These are phyloP conservation scores for Beauveria scarabaeidicola DNA, from an alignment of 2,329 filamentous ascomycete genomes.

Conservation along the genomic window DNA sequence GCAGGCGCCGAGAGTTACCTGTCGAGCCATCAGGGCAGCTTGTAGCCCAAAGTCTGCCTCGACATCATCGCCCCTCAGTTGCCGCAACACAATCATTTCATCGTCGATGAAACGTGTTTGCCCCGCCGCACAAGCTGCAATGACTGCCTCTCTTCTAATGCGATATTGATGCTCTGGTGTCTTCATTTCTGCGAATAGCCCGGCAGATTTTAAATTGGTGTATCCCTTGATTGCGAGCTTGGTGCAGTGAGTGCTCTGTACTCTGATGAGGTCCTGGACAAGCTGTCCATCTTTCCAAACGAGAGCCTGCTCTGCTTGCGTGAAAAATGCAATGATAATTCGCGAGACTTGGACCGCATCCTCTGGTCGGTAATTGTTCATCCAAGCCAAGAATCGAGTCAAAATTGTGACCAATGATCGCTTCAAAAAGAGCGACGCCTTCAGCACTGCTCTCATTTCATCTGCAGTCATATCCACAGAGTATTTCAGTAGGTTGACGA, in stretches of 20 bases:
- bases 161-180: background rate
- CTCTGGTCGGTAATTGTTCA: background rate
- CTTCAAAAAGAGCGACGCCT: background rate
- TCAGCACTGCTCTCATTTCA: background rate
- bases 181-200: background rate
- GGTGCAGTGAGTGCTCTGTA: background rate
- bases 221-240: background rate
- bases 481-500: background rate
- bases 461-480: background rate
- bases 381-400: background rate
- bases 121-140: background rate
- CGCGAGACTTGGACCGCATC: background rate
- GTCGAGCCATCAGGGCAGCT: conserved; percentile 1
- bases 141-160: conserved; percentile 3
- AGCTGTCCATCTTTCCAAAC: background rate
- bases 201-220: background rate
- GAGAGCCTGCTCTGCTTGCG: background rate
- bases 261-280: background rate
- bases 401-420: background rate
- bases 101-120: background rate
- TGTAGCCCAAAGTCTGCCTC: conserved; percentile 2
- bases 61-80: background rate
- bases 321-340: background rate
- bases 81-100: background rate
- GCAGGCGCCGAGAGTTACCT: background rate